Evolutionary conservation across 2,329 filamentous ascomycete genomes (phyloP).

Genomic region (Fusarium pseudograminearum): DNA sequence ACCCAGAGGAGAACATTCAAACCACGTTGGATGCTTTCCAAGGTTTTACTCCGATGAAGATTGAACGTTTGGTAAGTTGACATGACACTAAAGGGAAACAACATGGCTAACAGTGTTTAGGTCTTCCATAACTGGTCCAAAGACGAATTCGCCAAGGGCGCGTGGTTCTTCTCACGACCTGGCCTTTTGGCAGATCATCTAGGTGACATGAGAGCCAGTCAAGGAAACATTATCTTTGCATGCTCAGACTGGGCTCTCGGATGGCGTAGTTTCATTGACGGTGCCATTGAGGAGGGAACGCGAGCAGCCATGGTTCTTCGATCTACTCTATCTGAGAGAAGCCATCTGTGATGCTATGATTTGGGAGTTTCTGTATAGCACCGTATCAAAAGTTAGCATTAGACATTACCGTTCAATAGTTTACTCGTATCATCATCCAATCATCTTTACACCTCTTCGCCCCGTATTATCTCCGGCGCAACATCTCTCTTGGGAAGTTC

Average conservation of each 20-base stretch:
- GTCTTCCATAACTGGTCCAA: conserved; percentile 63
- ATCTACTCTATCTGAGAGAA: conserved; percentile 9
- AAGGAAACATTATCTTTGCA: conserved; percentile 60
- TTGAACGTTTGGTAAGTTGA: conserved; percentile 45
- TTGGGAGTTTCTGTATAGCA: not conserved
- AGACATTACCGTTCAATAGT: not conserved
- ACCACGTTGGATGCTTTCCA: conserved; percentile 50
- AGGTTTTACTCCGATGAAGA: conserved; percentile 51
- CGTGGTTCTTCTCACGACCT: conserved; percentile 57
- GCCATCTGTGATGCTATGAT: not conserved
- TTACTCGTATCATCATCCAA: not conserved
- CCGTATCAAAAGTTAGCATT: not conserved
- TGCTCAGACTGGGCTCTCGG: conserved; percentile 63
- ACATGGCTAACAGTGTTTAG: conserved; percentile 9
- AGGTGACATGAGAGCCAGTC: conserved; percentile 54
- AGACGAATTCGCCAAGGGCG: conserved; percentile 61
- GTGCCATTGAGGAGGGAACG: conserved; percentile 60
- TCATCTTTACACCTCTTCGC: not conserved
- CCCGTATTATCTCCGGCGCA: conserved; percentile 13
- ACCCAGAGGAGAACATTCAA: conserved; percentile 57
- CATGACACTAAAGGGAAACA: accelerated
- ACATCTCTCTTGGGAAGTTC: conserved; percentile 21
- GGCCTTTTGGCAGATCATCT: conserved; percentile 55
- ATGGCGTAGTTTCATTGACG: conserved; percentile 64
- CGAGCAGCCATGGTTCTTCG: conserved; percentile 45